A percentile compares a stretch with the other conserved stretches of the same genome.
phyloP scores from a whole-genome alignment of 2,329 filamentous ascomycete species.

The Penicillium brasilianum region DNA sequence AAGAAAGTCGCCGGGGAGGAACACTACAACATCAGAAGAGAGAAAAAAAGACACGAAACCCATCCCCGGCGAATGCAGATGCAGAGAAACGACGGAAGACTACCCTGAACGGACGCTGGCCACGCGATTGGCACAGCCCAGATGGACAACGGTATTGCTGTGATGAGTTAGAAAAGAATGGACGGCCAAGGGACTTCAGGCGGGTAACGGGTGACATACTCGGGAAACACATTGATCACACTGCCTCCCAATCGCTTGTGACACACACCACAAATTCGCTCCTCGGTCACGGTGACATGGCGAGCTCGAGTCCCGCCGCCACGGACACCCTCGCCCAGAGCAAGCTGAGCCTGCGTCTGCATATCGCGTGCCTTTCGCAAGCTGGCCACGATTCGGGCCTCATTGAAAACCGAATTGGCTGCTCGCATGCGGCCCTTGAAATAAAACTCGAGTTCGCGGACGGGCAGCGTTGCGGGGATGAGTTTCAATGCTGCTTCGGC shows the following conservation, averaged over 20 bases:
- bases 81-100: conserved; percentile 18
- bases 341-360: conserved; percentile 72
- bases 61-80: conserved; percentile 16
- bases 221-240: conserved; percentile 86
- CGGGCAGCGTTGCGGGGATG: conserved; percentile 79
- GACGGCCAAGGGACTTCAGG: not conserved
- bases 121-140: conserved; percentile 69
- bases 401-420: conserved; percentile 80
- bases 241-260: conserved; percentile 91
- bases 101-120: conserved; percentile 32
- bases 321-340: conserved; percentile 69
- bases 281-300: conserved; percentile 82
- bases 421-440: conserved; percentile 89
- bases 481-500: conserved; percentile 83
- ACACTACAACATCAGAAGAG: conserved; percentile 13
- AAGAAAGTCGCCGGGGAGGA: conserved; percentile 27
- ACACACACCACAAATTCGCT: conserved; percentile 88
- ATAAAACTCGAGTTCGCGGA: conserved; percentile 82
- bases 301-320: conserved; percentile 62
- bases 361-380: conserved; percentile 80
- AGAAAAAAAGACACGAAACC: conserved; percentile 1
- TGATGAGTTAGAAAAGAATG: conserved; percentile 25
- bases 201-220: conserved; percentile 58
- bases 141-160: conserved; percentile 71
- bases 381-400: conserved; percentile 76